These are phyloP conservation scores for Gentiana straminea DNA, from an alignment of 257 asterid genomes.

Conservation along the genomic window DNA sequence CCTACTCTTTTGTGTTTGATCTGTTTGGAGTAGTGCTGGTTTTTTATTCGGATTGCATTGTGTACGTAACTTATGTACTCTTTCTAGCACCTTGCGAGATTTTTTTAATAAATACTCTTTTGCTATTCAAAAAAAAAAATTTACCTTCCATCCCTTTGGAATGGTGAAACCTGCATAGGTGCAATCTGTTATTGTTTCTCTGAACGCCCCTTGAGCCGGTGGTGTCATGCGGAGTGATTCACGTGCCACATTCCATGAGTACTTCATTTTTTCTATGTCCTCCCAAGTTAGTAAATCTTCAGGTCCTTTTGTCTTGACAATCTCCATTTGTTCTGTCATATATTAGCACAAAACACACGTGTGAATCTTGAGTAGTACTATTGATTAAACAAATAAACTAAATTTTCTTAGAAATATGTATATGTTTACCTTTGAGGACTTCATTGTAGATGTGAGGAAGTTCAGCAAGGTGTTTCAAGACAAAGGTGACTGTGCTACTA, in stretches of 20 bases:
- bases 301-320: slow-evolving; percentile 15
- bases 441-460: slow-evolving; percentile 49
- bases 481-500: slow-evolving; percentile 38
- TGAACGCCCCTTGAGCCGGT: slow-evolving; percentile 19
- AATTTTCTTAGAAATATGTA: background rate
- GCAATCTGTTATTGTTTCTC: slow-evolving; percentile 17
- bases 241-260: slow-evolving; percentile 11
- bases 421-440: slow-evolving; percentile 29
- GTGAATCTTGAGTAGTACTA: slow-evolving; percentile 3
- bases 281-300: slow-evolving; percentile 24
- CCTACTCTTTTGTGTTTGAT: no score
- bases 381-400: no score
- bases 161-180: background rate
- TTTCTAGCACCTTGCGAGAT: no score
- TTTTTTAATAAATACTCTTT: no score
- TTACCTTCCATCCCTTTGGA: slow-evolving; percentile 29
- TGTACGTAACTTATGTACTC: no score
- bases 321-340: slow-evolving; percentile 19
- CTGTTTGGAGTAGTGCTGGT: no score
- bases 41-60: no score
- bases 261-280: slow-evolving; percentile 29
- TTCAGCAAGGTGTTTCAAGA: slow-evolving; percentile 37
- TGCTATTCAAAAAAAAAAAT: background rate
- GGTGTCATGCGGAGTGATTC: slow-evolving; percentile 18
- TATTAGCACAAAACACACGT: slow-evolving; percentile 13